Conservation (phyloP, 345 rosid genomes). For the Corchorus olitorius region DNA sequence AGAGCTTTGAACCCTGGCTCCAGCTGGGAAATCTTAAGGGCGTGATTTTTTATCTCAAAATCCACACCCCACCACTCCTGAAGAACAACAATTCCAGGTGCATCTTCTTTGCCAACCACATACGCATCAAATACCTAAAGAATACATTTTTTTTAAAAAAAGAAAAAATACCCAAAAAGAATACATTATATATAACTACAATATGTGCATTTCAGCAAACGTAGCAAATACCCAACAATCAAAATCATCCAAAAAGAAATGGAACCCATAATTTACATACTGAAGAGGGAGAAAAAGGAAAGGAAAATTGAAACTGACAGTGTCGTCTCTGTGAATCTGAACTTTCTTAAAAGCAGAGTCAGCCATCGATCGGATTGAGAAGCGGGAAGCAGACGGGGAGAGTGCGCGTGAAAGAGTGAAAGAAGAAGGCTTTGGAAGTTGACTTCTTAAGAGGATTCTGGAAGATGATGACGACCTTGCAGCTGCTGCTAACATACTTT, state of each 20-base stretch:
- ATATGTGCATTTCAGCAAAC: background rate
- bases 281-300: background rate
- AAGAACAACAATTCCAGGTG: slow-evolving; percentile 87
- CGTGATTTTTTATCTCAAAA: slow-evolving; percentile 93
- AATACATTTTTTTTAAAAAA: background rate
- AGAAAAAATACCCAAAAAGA: too few relatives aligned
- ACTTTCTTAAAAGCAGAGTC: slow-evolving; percentile 69
- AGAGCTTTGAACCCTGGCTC: slow-evolving; percentile 83
- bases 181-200: background rate
- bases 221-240: background rate
- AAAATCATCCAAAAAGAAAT: slow-evolving; percentile 2
- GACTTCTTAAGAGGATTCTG: slow-evolving; percentile 33
- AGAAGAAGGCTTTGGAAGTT: slow-evolving; percentile 9
- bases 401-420: slow-evolving; percentile 22
- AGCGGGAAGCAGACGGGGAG: slow-evolving; percentile 31
- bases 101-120: slow-evolving; percentile 87
- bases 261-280: background rate
- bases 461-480: slow-evolving; percentile 26
- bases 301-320: slow-evolving; percentile 45
- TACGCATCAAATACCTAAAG: slow-evolving; percentile 85
- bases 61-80: slow-evolving; percentile 99
- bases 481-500: slow-evolving; percentile 33
- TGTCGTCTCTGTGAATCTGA: slow-evolving; percentile 84
- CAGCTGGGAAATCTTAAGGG: slow-evolving; percentile 74
- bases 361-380: slow-evolving; percentile 71